These are phyloP conservation scores for Kwoniella europaea DNA, from an alignment of 768 basidiomycete species.

Conservation along the genomic window DNA sequence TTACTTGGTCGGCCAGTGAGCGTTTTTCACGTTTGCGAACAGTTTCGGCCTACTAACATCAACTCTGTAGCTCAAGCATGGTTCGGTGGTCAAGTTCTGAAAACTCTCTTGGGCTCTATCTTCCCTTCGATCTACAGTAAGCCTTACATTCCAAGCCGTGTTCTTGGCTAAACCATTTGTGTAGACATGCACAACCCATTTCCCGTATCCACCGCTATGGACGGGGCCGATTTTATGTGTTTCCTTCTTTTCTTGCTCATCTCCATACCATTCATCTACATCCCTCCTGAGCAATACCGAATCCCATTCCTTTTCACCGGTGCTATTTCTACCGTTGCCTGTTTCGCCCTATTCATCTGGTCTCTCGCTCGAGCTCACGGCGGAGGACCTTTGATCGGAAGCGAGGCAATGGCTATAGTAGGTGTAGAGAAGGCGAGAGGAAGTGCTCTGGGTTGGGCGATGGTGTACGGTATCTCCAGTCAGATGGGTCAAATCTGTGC, in stretches of 20 bases:
- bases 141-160: slow-evolving; percentile 14
- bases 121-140: slow-evolving; percentile 32
- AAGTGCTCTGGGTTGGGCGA: slow-evolving; percentile 45
- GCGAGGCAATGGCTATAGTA: slow-evolving; percentile 21
- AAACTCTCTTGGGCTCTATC: slow-evolving; percentile 20
- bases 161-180: not conserved
- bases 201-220: slow-evolving; percentile 37
- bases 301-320: slow-evolving; percentile 41
- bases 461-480: slow-evolving; percentile 42
- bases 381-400: slow-evolving; percentile 43
- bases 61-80: slow-evolving; percentile 29
- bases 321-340: slow-evolving; percentile 32
- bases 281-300: slow-evolving; percentile 48
- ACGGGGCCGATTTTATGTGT: slow-evolving; percentile 44
- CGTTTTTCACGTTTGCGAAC: slow-evolving; percentile 7
- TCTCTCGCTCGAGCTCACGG: slow-evolving; percentile 34
- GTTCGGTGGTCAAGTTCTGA: slow-evolving; percentile 26
- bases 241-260: slow-evolving; percentile 45
- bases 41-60: not conserved
- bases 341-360: slow-evolving; percentile 45
- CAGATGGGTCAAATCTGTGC: slow-evolving; percentile 39
- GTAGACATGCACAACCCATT: slow-evolving; percentile 47
- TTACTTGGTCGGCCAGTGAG: slow-evolving; percentile 26
- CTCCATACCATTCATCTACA: slow-evolving; percentile 38
- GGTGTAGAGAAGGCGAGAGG: slow-evolving; percentile 36